Base-by-base conservation (phyloP, 495 filamentous ascomycete species). In the Massariosphaeria phaeospora region DNA sequence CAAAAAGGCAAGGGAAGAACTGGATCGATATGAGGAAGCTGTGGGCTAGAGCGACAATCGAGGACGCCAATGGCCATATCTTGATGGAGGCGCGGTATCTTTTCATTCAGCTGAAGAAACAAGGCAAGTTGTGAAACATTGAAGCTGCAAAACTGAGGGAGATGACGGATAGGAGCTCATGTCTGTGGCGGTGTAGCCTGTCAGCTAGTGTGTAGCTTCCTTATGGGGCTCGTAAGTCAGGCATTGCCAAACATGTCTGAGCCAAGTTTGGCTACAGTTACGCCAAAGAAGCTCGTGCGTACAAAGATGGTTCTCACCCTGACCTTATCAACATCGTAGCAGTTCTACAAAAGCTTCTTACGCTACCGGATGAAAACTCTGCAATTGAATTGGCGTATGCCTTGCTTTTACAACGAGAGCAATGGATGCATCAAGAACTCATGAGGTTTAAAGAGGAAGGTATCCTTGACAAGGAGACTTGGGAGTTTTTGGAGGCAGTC, bases 11-110 rank as follows among this genome's bases (percentile, higher is more conserved):
- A 13, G 47, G 31, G 13, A 38, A 39, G 23, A 50, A 50, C 1
- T 50, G 47, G 47, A 25, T 13, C 1, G 47, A 50, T 11, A 50
- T 50, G 47, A 10, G 47, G 3, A 50, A 50, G 24, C 18, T 50
- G 8, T 50, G 47, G 47, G 47, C 47, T 2, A 50, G 18, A 24
- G 47, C 47, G 21, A 24, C 18, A 25, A 50, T 50, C 8, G 33
- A 50, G n/a, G 24, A 50, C n/a, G 47, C 18, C 2, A 11, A 2
- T 15, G 46, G 46, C 18, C 2, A 36, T 12, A 42, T 23, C 18
- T 42, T 42, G 39, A 23, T 42, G 7, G 17, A 46, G 43, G 43
- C 43, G n/a, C 27, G 15, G 29, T 46, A 46, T 30, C 21, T 46
- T 27, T 46, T 46, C 43, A 30, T 46, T 13, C 39, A 42, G 21